Evolutionary conservation across 2,329 filamentous ascomycete species (phyloP).

Genomic region (Xylaria sp.): DNA sequence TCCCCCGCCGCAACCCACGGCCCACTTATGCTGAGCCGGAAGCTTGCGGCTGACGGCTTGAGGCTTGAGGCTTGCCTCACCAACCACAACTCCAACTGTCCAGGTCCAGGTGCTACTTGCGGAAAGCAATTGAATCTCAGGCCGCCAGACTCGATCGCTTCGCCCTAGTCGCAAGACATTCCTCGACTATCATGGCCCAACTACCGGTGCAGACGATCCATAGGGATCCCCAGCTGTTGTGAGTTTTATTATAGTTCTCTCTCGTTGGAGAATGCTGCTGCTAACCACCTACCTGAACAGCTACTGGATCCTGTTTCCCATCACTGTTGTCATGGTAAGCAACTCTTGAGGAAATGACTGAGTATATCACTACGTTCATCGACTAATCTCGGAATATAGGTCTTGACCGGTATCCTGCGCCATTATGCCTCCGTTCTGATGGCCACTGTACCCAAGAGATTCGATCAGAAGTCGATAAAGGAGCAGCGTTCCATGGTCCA

Average conservation of each 20-base stretch:
- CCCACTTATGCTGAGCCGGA: neutral
- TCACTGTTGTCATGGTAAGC: constrained; percentile 91
- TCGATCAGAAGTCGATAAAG: constrained; percentile 78
- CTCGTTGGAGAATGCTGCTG: neutral
- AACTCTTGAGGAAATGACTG: constrained; percentile 23
- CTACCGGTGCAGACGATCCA: constrained; percentile 93
- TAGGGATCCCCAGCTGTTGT: constrained; percentile 98
- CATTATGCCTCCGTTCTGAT: constrained; percentile 97
- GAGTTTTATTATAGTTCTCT: constrained; percentile 53
- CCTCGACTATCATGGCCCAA: constrained; percentile 74
- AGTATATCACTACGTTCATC: neutral
- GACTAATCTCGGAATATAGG: constrained; percentile 57
- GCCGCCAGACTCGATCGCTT: constrained; percentile 14
- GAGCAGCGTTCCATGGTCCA: constrained; percentile 88
- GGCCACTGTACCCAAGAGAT: constrained; percentile 83
- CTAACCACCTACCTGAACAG: constrained; percentile 59
- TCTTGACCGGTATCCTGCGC: constrained; percentile 92
- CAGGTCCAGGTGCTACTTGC: too few relatives aligned
- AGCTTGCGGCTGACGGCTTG: constrained; percentile 34
- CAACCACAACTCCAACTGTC: constrained; percentile 21
- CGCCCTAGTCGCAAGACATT: constrained; percentile 18
- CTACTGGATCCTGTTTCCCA: constrained; percentile 99
- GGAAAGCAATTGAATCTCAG: constrained; percentile 17
- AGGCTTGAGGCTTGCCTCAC: constrained; percentile 31
- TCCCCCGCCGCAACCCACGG: neutral